Evolutionary conservation across 169 alveolate species (phyloP), one percentile per base, ranked within the genome.

Genomic region (Cytauxzoon felis): DNA sequence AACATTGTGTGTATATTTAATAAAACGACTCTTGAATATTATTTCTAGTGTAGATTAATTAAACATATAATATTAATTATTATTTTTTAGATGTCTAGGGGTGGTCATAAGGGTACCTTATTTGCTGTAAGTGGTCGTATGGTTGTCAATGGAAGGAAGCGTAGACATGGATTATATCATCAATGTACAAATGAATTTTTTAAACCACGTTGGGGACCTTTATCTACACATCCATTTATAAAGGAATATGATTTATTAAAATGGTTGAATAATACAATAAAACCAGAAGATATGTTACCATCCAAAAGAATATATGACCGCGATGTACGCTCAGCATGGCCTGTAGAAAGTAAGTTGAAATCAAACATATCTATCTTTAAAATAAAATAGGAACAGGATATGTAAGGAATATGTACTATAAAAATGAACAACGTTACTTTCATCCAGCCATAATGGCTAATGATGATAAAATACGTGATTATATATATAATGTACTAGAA

Each of bases 151-250:
- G 91, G 87, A 19, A 33, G 88, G 32, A 61, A 73, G 33, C 67
- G 87, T 27, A 75, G 62, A 59, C 75, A 88, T 29, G 91, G 91
- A 21, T 63, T 80, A 32, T 86, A 86, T 57, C 91, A 86, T 52
- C 84, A 80, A 62, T 76, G 86, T 34, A 80, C 89, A 30, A 80
- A 76, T 61, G 91, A 86, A 67, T 45, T 86, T 3, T 80, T 86
- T 48, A 71, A 83, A 16, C 88, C 91, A 11, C 27, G 85, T 57
- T 86, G 91, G 91, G 88, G 91, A 24, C 87, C 87, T 23, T 53
- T 82, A 47, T 67, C 66, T 30, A 82, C 61, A 50, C 81, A 80
- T 21, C 19, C 80, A 29, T 57, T 76, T 50, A 33, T 52, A 13
- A 40, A 54, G 41, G 65, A 86, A 51, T 60, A 69, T 36, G 71